Base-by-base conservation (phyloP, 139 green algal species). In the Chlamydomonas schloesseri region DNA sequence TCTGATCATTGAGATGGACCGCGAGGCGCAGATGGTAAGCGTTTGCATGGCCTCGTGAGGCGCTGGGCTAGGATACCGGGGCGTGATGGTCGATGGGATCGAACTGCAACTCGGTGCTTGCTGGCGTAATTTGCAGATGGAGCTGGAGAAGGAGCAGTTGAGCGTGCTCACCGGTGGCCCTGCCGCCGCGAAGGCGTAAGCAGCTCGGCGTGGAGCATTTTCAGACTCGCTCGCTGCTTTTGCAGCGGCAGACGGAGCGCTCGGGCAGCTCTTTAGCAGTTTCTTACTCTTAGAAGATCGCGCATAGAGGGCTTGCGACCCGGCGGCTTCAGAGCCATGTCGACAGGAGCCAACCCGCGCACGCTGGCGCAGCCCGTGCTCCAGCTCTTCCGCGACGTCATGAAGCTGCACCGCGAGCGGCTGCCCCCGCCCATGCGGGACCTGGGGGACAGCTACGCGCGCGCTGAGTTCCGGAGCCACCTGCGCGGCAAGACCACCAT, bases 1-100 rank as follows among this genome's bases (percentile, higher is more conserved):
- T 15, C 89, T 99, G 17, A 98, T 99, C n/a, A 97, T 99, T 29
- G 97, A 99, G 88, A 97, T 99, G 96, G 97, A 99, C 80, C 86
- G 96, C 11, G 97, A 99, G 91, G 89, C 95, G 83, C 97, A 99
- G 91, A 88, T 98, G 77, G 70, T 50, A 50, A 50, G 42, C 42
- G 8, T 50, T 50, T 5, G 5, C 8, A 5, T 13, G 42, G 42
- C 42, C 42, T 50, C 42, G 42, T 50, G 42, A 50, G 42, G 42
- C 42, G 42, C 42, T 8, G 42, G 42, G 42, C 42, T 13, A 50
- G 42, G 6, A 8, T 13, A 50, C 42, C 42, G 42, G 42, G 42
- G 42, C 42, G 42, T 50, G 42, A 50, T 50, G 42, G 42, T 50
- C 42, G 42, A 50, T 50, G 5, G n/a, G 42, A 50, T 50, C 42